Evolutionary conservation across 1,284 basidiomycete genomes (phyloP), one percentile per base, ranked within the genome.

Genomic region (Melampsora larici-populina): DNA sequence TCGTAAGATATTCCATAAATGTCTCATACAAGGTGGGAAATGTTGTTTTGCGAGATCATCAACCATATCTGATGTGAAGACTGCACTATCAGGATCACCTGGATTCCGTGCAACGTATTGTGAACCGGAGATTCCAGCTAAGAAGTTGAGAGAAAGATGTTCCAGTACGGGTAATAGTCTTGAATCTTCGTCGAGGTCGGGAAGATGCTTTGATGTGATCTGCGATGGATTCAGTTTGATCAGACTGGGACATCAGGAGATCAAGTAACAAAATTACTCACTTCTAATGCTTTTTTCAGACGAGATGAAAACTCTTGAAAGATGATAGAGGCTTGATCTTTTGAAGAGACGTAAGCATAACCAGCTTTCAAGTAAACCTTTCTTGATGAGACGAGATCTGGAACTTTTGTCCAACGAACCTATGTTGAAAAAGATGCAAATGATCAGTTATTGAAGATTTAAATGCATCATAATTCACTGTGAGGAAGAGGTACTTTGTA

Each of bases 21-120:
- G 90, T 73, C 92, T 90, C 95, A 98, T 97, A 85, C 97, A 99
- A 80, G 94, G 86, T 0, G 97, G 97, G 87, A 94, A 98, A 83
- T 98, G 94, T 83, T 91, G 90, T 81, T 86, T 87, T 0, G 95
- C 90, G 40, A 99, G 86, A 31, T 91, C 90, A 82, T 97, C 93
- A 1, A 99, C 87, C 94, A 97, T 96, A 73, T 95, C 93, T 1
- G 95, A 95, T 64, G 89, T 94, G 80, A 99, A 89, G 68, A 88
- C 87, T 71, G 89, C 88, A 0, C 88, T 88, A 48, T 87, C 86
- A 6, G 84, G 85, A 55, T 55, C 51, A 17, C 87, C 87, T 24
- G 82, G 83, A 9, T 82, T 83, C 9, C 87, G 84, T n/a, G 87
- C 85, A 69, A 85, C 86, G 71, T 85, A 85, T 89, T 92, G 93